Conservation (phyloP, 768 basidiomycete species). For the Tulasnella sp. region DNA sequence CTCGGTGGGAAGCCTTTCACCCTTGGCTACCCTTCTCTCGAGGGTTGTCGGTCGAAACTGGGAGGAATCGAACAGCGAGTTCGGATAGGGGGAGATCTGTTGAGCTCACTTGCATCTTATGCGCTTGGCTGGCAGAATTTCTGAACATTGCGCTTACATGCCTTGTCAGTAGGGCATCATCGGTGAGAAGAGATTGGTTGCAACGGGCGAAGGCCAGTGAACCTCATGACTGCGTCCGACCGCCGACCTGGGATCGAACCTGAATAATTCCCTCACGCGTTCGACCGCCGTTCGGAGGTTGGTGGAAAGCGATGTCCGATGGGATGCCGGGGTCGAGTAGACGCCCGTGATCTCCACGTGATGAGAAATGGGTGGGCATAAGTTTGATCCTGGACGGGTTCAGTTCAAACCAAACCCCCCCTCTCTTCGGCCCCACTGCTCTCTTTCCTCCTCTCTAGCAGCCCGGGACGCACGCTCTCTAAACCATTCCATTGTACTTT, state of each 20-base stretch:
- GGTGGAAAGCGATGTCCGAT: not conserved
- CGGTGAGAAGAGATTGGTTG: not conserved
- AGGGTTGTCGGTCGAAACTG: not conserved
- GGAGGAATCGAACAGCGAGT: not conserved
- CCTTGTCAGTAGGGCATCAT: not conserved
- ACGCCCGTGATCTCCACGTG: conserved; percentile 9
- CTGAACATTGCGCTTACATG: not conserved
- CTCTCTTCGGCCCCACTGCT: not conserved
- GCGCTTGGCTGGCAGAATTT: not conserved
- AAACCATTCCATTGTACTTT: not conserved
- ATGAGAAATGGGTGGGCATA: not conserved
- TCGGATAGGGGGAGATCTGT: not conserved
- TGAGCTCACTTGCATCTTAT: not conserved
- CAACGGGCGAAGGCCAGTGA: not conserved
- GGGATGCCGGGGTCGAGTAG: not conserved
- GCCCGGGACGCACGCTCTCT: not conserved
- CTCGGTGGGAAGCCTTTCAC: not conserved
- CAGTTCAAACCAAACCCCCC: not conserved
- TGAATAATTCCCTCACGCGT: not conserved
- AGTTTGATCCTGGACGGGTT: conserved; percentile 1
- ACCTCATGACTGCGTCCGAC: not conserved
- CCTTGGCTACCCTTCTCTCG: not conserved
- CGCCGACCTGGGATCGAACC: not conserved
- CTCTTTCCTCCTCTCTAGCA: not conserved
- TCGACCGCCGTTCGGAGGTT: not conserved